Base-by-base conservation (phyloP, 164 flowering plant genomes). In the Platanus orientalis region DNA sequence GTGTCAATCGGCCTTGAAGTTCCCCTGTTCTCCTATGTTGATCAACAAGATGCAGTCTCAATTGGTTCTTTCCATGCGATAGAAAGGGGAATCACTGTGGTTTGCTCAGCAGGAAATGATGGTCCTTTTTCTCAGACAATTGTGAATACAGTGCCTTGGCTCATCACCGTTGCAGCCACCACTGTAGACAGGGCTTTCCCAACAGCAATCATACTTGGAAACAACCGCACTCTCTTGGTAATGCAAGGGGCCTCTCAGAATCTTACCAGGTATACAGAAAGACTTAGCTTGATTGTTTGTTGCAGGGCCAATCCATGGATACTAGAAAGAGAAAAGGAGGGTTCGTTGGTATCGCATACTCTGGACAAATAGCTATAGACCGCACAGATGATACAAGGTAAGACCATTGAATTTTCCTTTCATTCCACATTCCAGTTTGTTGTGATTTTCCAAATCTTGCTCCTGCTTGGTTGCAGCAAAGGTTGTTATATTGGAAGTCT, bases 81-180 rank as follows among this genome's bases (percentile, higher is more conserved):
- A n/a, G n/a, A n/a, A n/a, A n/a, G n/a, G n/a, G n/a, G n/a, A n/a
- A n/a, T n/a, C n/a, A n/a, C n/a, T n/a, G 68, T 73, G 9, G 71
- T 73, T 21, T 61, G 63, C 47, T 45, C 65, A 0, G 73, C 61
- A 3, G 77, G 73, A 20, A 73, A 73, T 47, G 60, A 44, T 26
- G 77, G 77, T 5, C 77, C 73, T 21, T 34, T 24, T 9, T 40
- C 71, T 10, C 71, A 73, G 21, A 73, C 69, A 25, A 28, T 73
- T n/a, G 61, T 34, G 27, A 69, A 66, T 29, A 62, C 65, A 13
- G 73, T 71, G 17, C 73, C 71, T 7, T 73, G 77, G 73, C 51
- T n/a, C n/a, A n/a, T n/a, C n/a, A n/a, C n/a, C n/a, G n/a, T n/a
- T n/a, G n/a, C n/a, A n/a, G n/a, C n/a, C n/a, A n/a, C n/a, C n/a